Evolutionary conservation across 1,139 yeast genomes (phyloP).

Genomic region (Debaryomyces fabryi): DNA sequence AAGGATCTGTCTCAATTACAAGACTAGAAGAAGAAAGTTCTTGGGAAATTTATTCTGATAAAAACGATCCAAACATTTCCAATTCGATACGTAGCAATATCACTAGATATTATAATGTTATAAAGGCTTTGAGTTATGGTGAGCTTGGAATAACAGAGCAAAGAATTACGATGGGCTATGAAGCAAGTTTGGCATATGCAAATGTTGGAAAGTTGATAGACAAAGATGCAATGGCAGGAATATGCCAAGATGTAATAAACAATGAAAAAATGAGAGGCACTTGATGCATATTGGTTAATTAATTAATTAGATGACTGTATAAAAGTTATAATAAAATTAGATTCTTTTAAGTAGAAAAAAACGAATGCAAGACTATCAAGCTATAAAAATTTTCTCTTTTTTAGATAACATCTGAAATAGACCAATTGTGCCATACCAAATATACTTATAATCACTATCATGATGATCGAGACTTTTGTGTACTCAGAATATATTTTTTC

Average conservation of each 20-base stretch:
- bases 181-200: slow-evolving; percentile 80
- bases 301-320: neutral
- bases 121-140: slow-evolving; percentile 76
- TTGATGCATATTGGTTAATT: neutral
- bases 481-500: slow-evolving; percentile 42
- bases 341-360: neutral
- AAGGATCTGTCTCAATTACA: slow-evolving; percentile 71
- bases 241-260: slow-evolving; percentile 76
- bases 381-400: slow-evolving; percentile 27
- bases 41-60: slow-evolving; percentile 93
- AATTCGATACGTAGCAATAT: slow-evolving; percentile 68
- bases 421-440: slow-evolving; percentile 36
- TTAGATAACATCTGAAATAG: slow-evolving; percentile 33
- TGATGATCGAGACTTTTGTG: slow-evolving; percentile 29
- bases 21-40: slow-evolving; percentile 92
- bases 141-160: slow-evolving; percentile 87
- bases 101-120: slow-evolving; percentile 81
- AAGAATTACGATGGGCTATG: slow-evolving; percentile 80
- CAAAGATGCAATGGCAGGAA: slow-evolving; percentile 69
- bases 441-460: slow-evolving; percentile 30
- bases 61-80: slow-evolving; percentile 69
- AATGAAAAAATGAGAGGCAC: slow-evolving; percentile 73
- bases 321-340: neutral
- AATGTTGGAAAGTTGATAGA: slow-evolving; percentile 75
- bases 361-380: neutral